A percentile compares a stretch with the other conserved stretches of the same genome.
phyloP scores from a whole-genome alignment of 1,284 basidiomycete genomes.

The Cryptococcus floricola region DNA sequence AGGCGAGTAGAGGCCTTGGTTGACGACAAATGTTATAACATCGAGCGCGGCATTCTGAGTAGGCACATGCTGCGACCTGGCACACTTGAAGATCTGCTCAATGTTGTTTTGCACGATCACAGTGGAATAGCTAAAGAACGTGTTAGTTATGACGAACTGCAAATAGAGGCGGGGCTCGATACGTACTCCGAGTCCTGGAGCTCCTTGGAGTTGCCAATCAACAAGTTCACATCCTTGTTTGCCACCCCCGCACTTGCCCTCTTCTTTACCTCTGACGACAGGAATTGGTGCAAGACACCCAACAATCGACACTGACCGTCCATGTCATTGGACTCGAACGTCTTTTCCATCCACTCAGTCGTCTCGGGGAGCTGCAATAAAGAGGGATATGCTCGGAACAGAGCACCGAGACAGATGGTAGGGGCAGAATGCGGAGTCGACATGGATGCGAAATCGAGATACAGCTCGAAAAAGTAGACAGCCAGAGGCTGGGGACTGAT shows the following conservation, averaged over 20 bases:
- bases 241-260: slow-evolving; percentile 45
- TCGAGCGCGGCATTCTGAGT: slow-evolving; percentile 84
- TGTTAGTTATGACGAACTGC: slow-evolving; percentile 2
- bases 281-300: slow-evolving; percentile 84
- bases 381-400: slow-evolving; percentile 87
- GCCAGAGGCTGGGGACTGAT: slow-evolving; percentile 54
- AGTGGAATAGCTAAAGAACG: slow-evolving; percentile 69
- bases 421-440: slow-evolving; percentile 30
- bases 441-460: slow-evolving; percentile 54
- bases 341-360: slow-evolving; percentile 78
- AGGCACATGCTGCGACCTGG: slow-evolving; percentile 63
- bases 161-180: neutral
- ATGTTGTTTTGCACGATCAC: slow-evolving; percentile 91
- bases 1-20: slow-evolving; percentile 92
- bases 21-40: slow-evolving; percentile 84
- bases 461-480: slow-evolving; percentile 72
- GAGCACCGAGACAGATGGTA: slow-evolving; percentile 77
- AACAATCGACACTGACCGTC: slow-evolving; percentile 71
- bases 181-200: slow-evolving; percentile 91
- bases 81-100: slow-evolving; percentile 72
- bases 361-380: slow-evolving; percentile 77
- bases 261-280: slow-evolving; percentile 73
- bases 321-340: slow-evolving; percentile 68
- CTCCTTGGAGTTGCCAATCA: slow-evolving; percentile 89
- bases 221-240: slow-evolving; percentile 73